These are phyloP conservation scores for Hevea brasiliensis DNA, from an alignment of 345 rosid species.

Conservation along the genomic window DNA sequence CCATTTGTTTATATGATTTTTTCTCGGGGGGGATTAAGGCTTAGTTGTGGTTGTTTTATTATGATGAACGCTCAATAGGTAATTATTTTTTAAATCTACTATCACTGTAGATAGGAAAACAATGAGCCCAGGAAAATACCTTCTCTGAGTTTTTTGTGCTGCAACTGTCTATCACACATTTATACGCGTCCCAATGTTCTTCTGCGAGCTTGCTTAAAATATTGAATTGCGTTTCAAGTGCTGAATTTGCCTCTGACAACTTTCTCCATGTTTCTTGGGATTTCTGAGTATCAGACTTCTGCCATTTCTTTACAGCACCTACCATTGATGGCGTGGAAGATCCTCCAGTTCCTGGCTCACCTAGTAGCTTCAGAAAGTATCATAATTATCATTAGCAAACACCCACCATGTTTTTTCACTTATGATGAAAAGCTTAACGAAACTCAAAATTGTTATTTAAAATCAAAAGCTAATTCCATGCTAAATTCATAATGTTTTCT, in stretches of 20 bases:
- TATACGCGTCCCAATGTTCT: conserved; percentile 69
- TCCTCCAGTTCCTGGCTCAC: conserved; percentile 97
- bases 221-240: conserved; percentile 65
- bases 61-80: neutral
- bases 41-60: too few species aligned
- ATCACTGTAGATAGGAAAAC: neutral
- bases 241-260: conserved; percentile 72
- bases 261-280: conserved; percentile 76
- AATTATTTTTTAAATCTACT: neutral
- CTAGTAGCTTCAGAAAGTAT: conserved; percentile 58
- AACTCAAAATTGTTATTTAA: neutral
- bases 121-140: conserved; percentile 43
- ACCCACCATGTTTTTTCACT: conserved; percentile 1
- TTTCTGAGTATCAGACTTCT: conserved; percentile 74
- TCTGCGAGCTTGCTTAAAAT: conserved; percentile 68
- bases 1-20: too few species aligned
- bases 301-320: conserved; percentile 97
- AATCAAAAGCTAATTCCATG: neutral
- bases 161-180: conserved; percentile 56
- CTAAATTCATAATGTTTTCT: neutral
- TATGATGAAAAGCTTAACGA: neutral
- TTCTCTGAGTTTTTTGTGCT: conserved; percentile 61
- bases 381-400: conserved; percentile 15
- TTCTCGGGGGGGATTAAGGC: too few species aligned
- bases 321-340: conserved; percentile 98